phyloP scores from a whole-genome alignment of 176 grass and related monocot species.

The Phoenix dactylifera region DNA sequence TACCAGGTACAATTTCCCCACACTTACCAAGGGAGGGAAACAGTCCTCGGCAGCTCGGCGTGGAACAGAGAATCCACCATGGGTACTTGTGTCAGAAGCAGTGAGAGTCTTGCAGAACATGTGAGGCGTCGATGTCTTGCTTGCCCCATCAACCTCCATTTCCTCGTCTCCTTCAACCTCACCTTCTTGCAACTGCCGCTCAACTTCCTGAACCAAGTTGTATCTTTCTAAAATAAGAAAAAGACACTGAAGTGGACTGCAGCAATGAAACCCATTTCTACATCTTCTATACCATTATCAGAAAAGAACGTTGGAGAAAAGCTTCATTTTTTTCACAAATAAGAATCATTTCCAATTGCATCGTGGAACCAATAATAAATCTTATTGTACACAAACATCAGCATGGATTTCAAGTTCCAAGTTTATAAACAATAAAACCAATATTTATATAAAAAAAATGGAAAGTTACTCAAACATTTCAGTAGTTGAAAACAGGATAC shows the following conservation, averaged over 20 bases:
- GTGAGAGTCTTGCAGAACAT: conserved; percentile 99
- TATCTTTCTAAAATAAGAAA: background rate
- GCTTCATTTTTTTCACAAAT: no score
- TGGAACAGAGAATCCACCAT: conserved; percentile 98
- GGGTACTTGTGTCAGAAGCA: conserved; percentile 91
- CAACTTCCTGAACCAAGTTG: conserved; percentile 33
- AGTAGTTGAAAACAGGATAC: no score
- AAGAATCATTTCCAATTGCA: no score
- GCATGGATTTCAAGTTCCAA: no score
- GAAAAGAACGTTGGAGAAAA: no score
- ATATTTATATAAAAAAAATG: no score
- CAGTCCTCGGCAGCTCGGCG: conserved; percentile 95
- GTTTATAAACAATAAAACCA: no score
- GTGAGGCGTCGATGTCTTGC: conserved; percentile 51
- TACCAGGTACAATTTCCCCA: no score
- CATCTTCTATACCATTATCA: no score
- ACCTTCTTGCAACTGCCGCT: conserved; percentile 30
- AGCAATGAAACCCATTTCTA: background rate
- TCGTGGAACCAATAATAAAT: no score
- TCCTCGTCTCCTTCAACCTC: conserved; percentile 38
- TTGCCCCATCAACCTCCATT: conserved; percentile 39
- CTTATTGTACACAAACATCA: no score
- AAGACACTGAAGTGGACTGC: background rate
- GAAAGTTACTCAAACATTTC: no score
- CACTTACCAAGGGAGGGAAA: conserved; percentile 71